Conservation (phyloP, 306 rosid genomes). For the Cicer cuneatum region DNA sequence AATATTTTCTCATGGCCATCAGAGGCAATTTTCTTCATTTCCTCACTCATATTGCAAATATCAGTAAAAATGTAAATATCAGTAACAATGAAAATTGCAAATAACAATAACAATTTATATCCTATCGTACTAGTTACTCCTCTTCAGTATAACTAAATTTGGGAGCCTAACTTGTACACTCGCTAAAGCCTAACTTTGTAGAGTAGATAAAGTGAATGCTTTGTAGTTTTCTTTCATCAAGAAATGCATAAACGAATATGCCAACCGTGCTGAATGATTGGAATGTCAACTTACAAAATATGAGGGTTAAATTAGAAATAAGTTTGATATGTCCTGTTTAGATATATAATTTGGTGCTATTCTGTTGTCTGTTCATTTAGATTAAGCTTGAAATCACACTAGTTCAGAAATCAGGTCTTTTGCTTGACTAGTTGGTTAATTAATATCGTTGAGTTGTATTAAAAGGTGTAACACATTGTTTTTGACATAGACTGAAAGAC, state of each 20-base stretch:
- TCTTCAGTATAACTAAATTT: too few species aligned
- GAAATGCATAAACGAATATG: not conserved
- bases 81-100: too few species aligned
- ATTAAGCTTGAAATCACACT: conserved; percentile 10
- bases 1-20: conserved; percentile 50
- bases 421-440: conserved; percentile 10
- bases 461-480: conserved; percentile 14
- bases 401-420: conserved; percentile 18
- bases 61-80: too few species aligned
- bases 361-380: not conserved
- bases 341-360: conserved; percentile 13
- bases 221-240: conserved; percentile 18
- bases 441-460: conserved; percentile 10
- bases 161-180: too few species aligned
- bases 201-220: conserved; percentile 4
- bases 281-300: conserved; percentile 4
- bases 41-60: conserved; percentile 62
- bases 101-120: conserved; percentile 18
- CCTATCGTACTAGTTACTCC: not conserved
- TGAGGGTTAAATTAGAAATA: not conserved
- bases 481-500: conserved; percentile 12
- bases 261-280: not conserved
- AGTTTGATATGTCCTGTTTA: conserved; percentile 23
- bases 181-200: too few species aligned
- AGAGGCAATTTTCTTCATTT: conserved; percentile 51